These are phyloP conservation scores for Didymella segeticola DNA, from an alignment of 2,329 filamentous ascomycete genomes.

Conservation along the genomic window DNA sequence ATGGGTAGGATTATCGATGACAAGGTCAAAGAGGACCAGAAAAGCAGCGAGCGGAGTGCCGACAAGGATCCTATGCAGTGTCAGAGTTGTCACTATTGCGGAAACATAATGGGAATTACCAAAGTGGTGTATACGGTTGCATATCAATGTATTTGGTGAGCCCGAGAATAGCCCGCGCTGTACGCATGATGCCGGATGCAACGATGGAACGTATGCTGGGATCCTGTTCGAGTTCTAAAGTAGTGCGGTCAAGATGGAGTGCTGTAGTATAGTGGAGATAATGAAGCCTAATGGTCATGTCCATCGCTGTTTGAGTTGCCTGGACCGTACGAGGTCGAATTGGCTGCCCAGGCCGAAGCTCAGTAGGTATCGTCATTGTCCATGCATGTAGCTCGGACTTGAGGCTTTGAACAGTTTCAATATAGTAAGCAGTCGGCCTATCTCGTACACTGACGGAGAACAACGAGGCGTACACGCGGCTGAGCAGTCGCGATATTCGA, in stretches of 20 bases:
- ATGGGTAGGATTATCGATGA: background rate
- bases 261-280: background rate
- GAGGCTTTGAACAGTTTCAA: background rate
- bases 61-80: background rate
- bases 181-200: background rate
- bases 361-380: background rate
- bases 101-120: background rate
- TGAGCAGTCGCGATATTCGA: background rate
- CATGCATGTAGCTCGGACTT: background rate
- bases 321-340: background rate
- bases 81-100: background rate
- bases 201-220: background rate
- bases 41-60: constrained; percentile 1
- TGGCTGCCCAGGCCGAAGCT: background rate
- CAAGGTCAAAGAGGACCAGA: constrained; percentile 3
- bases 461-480: background rate
- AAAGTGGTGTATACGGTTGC: background rate
- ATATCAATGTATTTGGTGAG: background rate
- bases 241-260: background rate
- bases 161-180: background rate
- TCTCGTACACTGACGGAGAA: background rate
- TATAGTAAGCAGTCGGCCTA: background rate
- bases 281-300: background rate
- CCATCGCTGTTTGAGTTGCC: background rate
- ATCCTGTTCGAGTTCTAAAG: background rate